Evolutionary conservation across 2,329 filamentous ascomycete genomes (phyloP).

Genomic region (Xylaria sp.): DNA sequence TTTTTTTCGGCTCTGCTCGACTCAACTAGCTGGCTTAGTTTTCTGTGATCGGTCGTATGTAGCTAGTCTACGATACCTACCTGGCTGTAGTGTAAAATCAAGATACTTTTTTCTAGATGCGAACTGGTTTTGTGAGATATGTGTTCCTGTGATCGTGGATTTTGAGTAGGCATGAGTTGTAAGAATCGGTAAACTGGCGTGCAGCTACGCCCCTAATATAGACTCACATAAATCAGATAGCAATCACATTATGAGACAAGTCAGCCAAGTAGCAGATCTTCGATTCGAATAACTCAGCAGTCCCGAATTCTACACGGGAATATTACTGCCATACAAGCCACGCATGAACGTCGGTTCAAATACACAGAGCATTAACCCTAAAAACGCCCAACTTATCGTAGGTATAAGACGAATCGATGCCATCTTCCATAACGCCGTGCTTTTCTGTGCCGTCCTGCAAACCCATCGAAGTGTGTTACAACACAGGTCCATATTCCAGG

Average conservation of each 20-base stretch:
- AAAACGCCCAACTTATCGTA: constrained; percentile 2
- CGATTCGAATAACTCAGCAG: not conserved
- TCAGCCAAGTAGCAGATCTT: not conserved
- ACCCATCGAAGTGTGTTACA: not conserved
- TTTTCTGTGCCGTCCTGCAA: not conserved
- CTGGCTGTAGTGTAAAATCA: not conserved
- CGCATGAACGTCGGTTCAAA: not conserved
- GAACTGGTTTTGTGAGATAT: too few relatives aligned
- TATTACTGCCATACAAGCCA: not conserved
- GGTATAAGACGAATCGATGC: not conserved
- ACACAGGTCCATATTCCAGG: not conserved
- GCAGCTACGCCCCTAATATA: too few relatives aligned
- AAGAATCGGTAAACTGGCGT: too few relatives aligned
- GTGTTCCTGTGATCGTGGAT: too few relatives aligned
- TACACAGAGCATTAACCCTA: not conserved
- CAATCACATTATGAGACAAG: not conserved
- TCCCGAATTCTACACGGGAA: not conserved
- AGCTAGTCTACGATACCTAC: not conserved
- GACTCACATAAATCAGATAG: not conserved
- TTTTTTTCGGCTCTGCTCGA: not conserved
- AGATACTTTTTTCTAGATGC: too few relatives aligned
- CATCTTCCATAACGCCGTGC: constrained; percentile 13
- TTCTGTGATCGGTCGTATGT: not conserved
- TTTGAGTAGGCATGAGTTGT: too few relatives aligned
- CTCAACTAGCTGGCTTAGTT: not conserved